A percentile compares a stretch with the other conserved stretches of the same genome.
Conservation (phyloP, 2,329 filamentous ascomycete species). For the Sarocladium oryzae region DNA sequence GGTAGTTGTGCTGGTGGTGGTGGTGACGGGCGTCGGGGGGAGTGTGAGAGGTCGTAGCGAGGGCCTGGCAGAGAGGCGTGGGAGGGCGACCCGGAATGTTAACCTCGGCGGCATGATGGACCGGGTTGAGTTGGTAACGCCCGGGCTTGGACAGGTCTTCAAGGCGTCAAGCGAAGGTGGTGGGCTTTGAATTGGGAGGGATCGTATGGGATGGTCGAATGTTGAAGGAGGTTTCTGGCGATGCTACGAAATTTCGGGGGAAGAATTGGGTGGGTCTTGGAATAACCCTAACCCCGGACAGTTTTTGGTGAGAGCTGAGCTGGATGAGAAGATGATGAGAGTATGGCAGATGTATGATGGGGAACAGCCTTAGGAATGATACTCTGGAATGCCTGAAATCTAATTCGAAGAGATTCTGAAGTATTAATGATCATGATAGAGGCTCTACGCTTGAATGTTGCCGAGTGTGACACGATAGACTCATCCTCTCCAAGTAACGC, state of each 20-base stretch:
- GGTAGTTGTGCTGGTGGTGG: neutral
- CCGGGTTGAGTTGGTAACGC: slow-evolving; percentile 11
- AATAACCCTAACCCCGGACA: neutral
- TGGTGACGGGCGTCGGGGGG: slow-evolving; percentile 31
- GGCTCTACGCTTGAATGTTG: too few species aligned
- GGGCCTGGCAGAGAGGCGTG: slow-evolving; percentile 27
- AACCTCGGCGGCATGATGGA: slow-evolving; percentile 34
- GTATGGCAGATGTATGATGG: too few species aligned
- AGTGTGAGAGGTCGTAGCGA: slow-evolving; percentile 34
- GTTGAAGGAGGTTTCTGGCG: neutral
- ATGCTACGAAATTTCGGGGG: slow-evolving; percentile 8
- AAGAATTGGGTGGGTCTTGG: neutral
- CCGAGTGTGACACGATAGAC: too few species aligned
- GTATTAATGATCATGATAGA: too few species aligned
- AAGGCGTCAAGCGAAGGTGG: slow-evolving; percentile 11
- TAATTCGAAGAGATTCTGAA: too few species aligned
- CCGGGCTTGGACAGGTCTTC: slow-evolving; percentile 14
- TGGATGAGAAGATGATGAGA: too few species aligned
- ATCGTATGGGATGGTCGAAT: neutral
- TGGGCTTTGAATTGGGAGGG: slow-evolving; percentile 7
- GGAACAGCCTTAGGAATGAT: too few species aligned
- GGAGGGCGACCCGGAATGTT: slow-evolving; percentile 30
- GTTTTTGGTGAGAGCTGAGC: too few species aligned
- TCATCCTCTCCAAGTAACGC: too few species aligned
- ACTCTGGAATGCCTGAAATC: too few species aligned